Evolutionary conservation across 768 basidiomycete species (phyloP).

Genomic region (Calocybe gangraenosa): DNA sequence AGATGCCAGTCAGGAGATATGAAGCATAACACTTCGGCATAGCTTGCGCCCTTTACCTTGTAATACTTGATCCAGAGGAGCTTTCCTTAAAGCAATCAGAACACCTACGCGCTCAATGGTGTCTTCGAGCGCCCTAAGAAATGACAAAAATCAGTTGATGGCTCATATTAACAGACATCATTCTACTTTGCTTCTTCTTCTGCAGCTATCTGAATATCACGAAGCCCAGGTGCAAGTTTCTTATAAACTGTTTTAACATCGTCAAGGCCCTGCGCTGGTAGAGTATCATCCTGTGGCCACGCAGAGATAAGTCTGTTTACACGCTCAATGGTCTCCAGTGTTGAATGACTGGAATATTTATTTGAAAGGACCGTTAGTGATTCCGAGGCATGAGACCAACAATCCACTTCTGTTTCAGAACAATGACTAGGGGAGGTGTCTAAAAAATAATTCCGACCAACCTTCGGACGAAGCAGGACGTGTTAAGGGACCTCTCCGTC

Average conservation of each 20-base stretch:
- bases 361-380: conserved; percentile 53
- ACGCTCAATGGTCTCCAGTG: conserved; percentile 59
- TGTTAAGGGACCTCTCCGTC: conserved; percentile 54
- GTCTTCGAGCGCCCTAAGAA: conserved; percentile 61
- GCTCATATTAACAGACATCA: neutral
- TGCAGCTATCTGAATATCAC: conserved; percentile 54
- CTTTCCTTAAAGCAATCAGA: conserved; percentile 69
- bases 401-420: conserved; percentile 58
- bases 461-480: conserved; percentile 79
- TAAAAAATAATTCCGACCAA: conserved; percentile 27
- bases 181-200: conserved; percentile 64
- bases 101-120: conserved; percentile 66
- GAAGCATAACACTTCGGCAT: neutral
- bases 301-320: conserved; percentile 68
- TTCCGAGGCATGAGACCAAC: conserved; percentile 66
- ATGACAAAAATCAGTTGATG: conserved; percentile 2
- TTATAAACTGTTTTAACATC: conserved; percentile 58
- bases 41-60: conserved; percentile 42
- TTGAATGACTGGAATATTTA: conserved; percentile 45
- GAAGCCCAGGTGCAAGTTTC: conserved; percentile 57
- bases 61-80: conserved; percentile 48
- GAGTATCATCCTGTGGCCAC: conserved; percentile 69
- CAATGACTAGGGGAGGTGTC: neutral
- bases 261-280: conserved; percentile 66
- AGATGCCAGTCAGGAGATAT: neutral